A percentile compares a stretch with the other conserved stretches of the same genome.
Conservation (phyloP, 139 green algal species). For the Tetradesmus lagerheimii region DNA sequence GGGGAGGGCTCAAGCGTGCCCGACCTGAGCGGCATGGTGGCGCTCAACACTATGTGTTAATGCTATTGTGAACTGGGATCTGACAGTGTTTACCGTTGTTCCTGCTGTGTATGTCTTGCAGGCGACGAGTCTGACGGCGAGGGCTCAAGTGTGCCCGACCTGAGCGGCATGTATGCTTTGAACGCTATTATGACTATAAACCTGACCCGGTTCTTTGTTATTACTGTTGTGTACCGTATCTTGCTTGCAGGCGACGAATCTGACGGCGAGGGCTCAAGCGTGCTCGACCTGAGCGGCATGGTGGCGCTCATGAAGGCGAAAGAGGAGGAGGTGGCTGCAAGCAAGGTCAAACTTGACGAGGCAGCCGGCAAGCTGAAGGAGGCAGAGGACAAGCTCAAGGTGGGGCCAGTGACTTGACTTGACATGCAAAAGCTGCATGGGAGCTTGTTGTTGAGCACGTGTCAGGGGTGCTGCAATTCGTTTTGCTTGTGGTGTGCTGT, state of each 20-base stretch:
- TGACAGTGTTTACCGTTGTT: too few relatives aligned
- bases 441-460: too few relatives aligned
- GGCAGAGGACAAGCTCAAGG: constrained; percentile 2
- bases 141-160: neutral
- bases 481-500: too few relatives aligned
- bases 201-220: neutral
- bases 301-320: constrained; percentile 33
- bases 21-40: constrained; percentile 10
- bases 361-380: constrained; percentile 17
- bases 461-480: too few relatives aligned
- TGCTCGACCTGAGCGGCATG: constrained; percentile 15
- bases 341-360: too few relatives aligned
- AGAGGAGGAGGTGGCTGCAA: constrained; percentile 21
- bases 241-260: constrained; percentile 5
- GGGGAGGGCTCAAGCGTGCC: neutral
- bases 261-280: neutral
- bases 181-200: too few relatives aligned
- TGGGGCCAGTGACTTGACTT: too few relatives aligned
- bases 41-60: too few relatives aligned
- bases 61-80: too few relatives aligned
- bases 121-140: constrained; percentile 7
- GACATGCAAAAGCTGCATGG: too few relatives aligned
- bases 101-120: neutral
- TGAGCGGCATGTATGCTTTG: constrained; percentile 18
- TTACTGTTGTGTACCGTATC: too few relatives aligned